Percentiles rank a stretch among this genome's conserved stretches.
phyloP scores from a whole-genome alignment of 169 alveolate species.

The Plasmodium gallinaceum region DNA sequence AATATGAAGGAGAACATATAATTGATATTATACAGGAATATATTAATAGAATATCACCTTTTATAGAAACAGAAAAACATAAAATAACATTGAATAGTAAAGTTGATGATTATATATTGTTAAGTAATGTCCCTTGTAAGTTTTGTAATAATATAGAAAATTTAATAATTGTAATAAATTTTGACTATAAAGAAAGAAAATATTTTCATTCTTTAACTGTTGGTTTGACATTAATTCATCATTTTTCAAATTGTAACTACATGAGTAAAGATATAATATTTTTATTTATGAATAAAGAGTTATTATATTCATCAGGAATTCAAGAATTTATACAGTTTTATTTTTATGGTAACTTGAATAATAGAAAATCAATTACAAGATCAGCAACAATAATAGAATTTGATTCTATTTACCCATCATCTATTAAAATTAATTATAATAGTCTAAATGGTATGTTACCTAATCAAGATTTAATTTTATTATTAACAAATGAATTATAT shows the following conservation, averaged over 20 bases:
- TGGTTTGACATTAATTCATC: constrained; percentile 66
- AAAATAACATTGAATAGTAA: constrained; percentile 8
- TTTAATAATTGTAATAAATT: constrained; percentile 67
- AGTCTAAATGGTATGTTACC: constrained; percentile 74
- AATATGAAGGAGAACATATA: constrained; percentile 36
- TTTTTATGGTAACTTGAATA: constrained; percentile 28
- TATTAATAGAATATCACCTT: constrained; percentile 13
- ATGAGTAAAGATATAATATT: constrained; percentile 74
- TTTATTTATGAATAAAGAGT: constrained; percentile 73
- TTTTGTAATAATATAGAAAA: constrained; percentile 70
- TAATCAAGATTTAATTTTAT: constrained; percentile 59
- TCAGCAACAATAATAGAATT: constrained; percentile 72
- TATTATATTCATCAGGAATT: constrained; percentile 57
- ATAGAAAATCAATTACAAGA: constrained; percentile 38
- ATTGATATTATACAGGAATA: constrained; percentile 35
- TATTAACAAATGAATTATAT: constrained; percentile 41
- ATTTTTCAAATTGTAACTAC: constrained; percentile 55
- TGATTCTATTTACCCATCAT: constrained; percentile 71
- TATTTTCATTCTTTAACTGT: constrained; percentile 48
- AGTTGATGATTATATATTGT: constrained; percentile 20
- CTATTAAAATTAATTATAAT: constrained; percentile 70
- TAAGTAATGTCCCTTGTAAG: constrained; percentile 53
- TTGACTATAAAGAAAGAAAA: constrained; percentile 74
- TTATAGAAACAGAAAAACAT: constrained; percentile 20
- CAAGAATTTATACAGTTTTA: constrained; percentile 41